Conservation (phyloP, 352 stramenopile species). For the Phytophthora nicotianae region DNA sequence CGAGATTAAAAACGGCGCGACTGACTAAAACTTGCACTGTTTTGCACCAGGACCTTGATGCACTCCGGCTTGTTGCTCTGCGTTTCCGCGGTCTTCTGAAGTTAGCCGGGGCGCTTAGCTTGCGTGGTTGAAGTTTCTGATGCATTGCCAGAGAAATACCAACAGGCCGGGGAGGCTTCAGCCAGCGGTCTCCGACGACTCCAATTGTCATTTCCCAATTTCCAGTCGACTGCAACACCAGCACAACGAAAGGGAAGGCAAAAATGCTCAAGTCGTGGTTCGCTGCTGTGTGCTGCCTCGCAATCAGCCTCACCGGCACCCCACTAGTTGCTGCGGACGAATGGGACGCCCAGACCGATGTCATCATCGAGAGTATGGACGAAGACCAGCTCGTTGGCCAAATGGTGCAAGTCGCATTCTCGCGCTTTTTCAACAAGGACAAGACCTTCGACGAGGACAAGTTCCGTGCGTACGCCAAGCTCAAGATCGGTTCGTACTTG, state of each 20-base stretch:
- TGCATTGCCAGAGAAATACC: constrained; percentile 14
- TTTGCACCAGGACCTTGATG: not conserved
- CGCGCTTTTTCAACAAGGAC: constrained; percentile 66
- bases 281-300: constrained; percentile 25
- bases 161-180: not conserved
- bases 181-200: not conserved
- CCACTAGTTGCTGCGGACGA: constrained; percentile 25
- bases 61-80: constrained; percentile 7
- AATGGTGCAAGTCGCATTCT: constrained; percentile 90
- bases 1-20: constrained; percentile 17
- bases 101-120: constrained; percentile 12
- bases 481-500: constrained; percentile 89
- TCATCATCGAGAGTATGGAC: constrained; percentile 40
- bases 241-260: constrained; percentile 8
- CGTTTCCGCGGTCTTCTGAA: constrained; percentile 13
- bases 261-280: constrained; percentile 44
- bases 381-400: constrained; percentile 70
- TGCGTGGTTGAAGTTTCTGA: constrained; percentile 33
- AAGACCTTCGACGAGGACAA: constrained; percentile 59
- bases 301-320: constrained; percentile 19
- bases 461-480: constrained; percentile 67
- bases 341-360: constrained; percentile 41
- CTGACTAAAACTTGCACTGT: constrained; percentile 5
- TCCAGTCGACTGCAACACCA: constrained; percentile 22
- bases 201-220: constrained; percentile 27